These are phyloP conservation scores for Radiomyces spectabilis DNA, from an alignment of 192 early-diverging fungal genomes.

Conservation along the genomic window DNA sequence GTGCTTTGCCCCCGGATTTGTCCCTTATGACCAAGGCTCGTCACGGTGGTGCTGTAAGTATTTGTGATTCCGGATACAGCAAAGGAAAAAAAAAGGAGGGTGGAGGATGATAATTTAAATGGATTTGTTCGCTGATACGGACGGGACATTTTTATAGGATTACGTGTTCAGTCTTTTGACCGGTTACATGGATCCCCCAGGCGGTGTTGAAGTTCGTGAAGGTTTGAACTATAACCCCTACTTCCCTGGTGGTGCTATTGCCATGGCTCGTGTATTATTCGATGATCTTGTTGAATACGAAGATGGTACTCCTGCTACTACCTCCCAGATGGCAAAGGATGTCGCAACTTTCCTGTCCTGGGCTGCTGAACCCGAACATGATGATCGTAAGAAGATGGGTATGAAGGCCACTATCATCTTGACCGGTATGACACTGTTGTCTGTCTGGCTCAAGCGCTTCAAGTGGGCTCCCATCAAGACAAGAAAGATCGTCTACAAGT, in stretches of 20 bases:
- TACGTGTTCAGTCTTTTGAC: constrained; percentile 94
- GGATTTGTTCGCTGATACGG: not conserved
- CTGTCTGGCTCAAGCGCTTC: constrained; percentile 88
- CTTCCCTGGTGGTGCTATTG: constrained; percentile 97
- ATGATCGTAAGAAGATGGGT: constrained; percentile 95
- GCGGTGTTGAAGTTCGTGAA: constrained; percentile 87
- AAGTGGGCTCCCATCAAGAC: constrained; percentile 90
- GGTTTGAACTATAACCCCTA: constrained; percentile 99
- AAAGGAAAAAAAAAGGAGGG: not conserved
- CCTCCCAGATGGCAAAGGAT: constrained; percentile 96
- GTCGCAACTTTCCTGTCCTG: constrained; percentile 89
- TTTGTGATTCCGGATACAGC: not conserved
- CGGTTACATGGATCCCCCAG: constrained; percentile 91
- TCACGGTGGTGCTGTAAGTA: constrained; percentile 78
- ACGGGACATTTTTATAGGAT: constrained; percentile 61
- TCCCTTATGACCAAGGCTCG: constrained; percentile 91
- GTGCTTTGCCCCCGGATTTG: constrained; percentile 92
- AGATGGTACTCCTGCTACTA: constrained; percentile 92
- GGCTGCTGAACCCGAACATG: constrained; percentile 96
- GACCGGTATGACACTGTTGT: constrained; percentile 61
- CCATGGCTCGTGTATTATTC: constrained; percentile 90
- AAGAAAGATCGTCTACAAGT: constrained; percentile 83
- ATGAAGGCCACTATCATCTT: constrained; percentile 77
- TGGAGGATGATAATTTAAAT: not conserved
- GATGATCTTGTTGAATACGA: constrained; percentile 95